Evolutionary conservation across 1,139 yeast species (phyloP).

Genomic region (Lodderomyces parapsilosis): DNA sequence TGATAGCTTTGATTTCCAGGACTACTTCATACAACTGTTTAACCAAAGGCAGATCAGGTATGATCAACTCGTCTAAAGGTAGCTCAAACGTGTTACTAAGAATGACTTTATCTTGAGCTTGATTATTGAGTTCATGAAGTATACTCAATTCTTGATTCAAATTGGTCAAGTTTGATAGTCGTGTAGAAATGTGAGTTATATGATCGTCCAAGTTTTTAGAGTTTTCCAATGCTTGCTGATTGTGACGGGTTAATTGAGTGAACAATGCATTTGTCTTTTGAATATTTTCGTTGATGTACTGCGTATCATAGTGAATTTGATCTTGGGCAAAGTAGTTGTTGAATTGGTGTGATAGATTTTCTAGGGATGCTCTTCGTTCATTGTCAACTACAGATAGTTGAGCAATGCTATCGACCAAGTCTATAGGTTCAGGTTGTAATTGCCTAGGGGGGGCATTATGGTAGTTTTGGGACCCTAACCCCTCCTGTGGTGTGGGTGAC

Average conservation of each 20-base stretch:
- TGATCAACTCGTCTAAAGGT: slow-evolving; percentile 34
- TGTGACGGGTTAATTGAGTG: slow-evolving; percentile 36
- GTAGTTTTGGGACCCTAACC: not conserved
- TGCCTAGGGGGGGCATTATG: not conserved
- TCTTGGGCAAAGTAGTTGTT: slow-evolving; percentile 20
- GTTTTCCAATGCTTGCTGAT: slow-evolving; percentile 40
- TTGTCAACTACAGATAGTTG: slow-evolving; percentile 3
- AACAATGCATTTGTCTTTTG: slow-evolving; percentile 30
- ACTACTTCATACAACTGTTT: slow-evolving; percentile 60
- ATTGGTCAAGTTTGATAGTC: slow-evolving; percentile 25
- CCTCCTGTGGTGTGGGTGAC: not conserved
- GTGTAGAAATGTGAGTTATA: slow-evolving; percentile 31
- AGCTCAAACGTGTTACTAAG: slow-evolving; percentile 17
- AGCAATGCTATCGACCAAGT: slow-evolving; percentile 19
- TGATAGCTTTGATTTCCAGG: slow-evolving; percentile 66
- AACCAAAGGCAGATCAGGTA: slow-evolving; percentile 43
- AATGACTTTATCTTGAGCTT: slow-evolving; percentile 20
- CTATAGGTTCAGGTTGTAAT: slow-evolving; percentile 8
- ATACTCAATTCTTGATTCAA: slow-evolving; percentile 25
- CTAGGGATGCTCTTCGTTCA: slow-evolving; percentile 12
- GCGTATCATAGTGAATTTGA: slow-evolving; percentile 14
- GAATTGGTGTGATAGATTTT: slow-evolving; percentile 23
- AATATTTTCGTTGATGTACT: slow-evolving; percentile 19
- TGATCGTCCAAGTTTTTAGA: slow-evolving; percentile 32
- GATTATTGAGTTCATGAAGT: slow-evolving; percentile 25